Base-by-base conservation (phyloP, 2,329 filamentous ascomycete genomes). In the Xylariomycetidae sp. region DNA sequence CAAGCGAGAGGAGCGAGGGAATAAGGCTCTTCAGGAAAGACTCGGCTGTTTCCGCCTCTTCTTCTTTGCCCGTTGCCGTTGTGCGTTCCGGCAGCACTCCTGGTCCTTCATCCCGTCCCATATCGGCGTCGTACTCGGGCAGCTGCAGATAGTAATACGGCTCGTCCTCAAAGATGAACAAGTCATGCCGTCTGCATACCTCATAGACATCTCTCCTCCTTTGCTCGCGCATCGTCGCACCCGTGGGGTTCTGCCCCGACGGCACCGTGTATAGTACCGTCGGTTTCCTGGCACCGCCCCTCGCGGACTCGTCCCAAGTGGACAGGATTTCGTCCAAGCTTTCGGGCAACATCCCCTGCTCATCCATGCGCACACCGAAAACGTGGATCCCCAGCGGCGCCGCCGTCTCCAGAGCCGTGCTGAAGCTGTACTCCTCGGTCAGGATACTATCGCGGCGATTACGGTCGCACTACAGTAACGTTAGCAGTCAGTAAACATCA, bases 101-200 rank as follows among this genome's bases (percentile, higher is more conserved):
- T n/a, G n/a, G n/a, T n/a, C n/a, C n/a, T n/a, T n/a, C n/a, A n/a
- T n/a, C n/a, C n/a, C n/a, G n/a, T n/a, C n/a, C n/a, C n/a, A n/a
- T n/a, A n/a, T n/a, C n/a, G n/a, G n/a, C n/a, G 30, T 42, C 71
- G 61, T 88, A 90, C 0, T 82, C 78, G 48, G 85, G 78, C 83
- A 88, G 86, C 61, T 95, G 89, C 22, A 95, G 70, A 65, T 90
- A 95, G 63, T 94, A 95, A 65, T 95, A 95, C 2, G 89, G 89
- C 57, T 95, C 89, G 56, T 95, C 89, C 64, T 96, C 89, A 47
- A 95, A 66, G 54, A 96, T 89, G 64, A 77, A 84, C 25, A 95
- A 53, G 54, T 95, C 85, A 59, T 95, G 87, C 63, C 87, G 88
- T 56, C 83, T 82, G 19, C 82, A 85, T 11, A 94, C 73, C 22